Evolutionary conservation across 2,329 filamentous ascomycete species (phyloP), one percentile per base, ranked within the genome.

Genomic region (Ophiostoma angusticollis): DNA sequence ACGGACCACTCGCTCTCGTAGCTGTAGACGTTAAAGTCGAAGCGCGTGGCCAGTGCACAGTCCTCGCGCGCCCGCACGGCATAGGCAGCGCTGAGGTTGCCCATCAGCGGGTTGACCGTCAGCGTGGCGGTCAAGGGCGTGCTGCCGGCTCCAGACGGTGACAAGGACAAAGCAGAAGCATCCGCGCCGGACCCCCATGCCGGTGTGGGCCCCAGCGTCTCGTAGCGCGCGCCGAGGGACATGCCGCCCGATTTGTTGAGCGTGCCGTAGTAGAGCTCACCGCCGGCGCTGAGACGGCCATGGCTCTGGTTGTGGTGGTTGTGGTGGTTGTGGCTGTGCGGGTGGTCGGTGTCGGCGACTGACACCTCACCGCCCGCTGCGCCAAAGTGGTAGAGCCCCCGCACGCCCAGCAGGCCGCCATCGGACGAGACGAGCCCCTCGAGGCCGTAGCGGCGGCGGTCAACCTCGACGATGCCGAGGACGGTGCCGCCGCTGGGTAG

Each of bases 11-110:
- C 83, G 54, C 85, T 94, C 64, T 98, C 91, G 64, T 95, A 98
- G 56, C 85, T 94, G 61, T 95, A 96, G 35, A 95, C 82, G 53
- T 98, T 98, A 62, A 98, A 98, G 54, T 93, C 86, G 62, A 96
- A 89, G 35, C 82, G 78, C 17, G 86, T 93, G 47, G 86, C 91
- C 35, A 98, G 71, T 9, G 85, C 83, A 49, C 93, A 74, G 51
- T 85, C 77, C 24, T 74, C 74, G 3, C 85, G 85, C 2, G 89
- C 89, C 52, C 84, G 81, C 34, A 96, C 84, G 0, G 91, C 84
- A 57, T 98, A 98, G 13, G 78, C 93, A 25, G 86, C 84, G 41
- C 82, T 87, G 43, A 98, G 70, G 54, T 84, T 93, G 14, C 91
- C 91, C 75, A 95, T 95, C 35, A 98, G 66, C 4, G 91, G 91